phyloP scores from a whole-genome alignment of 352 stramenopile genomes.

The Globisporangium splendens region DNA sequence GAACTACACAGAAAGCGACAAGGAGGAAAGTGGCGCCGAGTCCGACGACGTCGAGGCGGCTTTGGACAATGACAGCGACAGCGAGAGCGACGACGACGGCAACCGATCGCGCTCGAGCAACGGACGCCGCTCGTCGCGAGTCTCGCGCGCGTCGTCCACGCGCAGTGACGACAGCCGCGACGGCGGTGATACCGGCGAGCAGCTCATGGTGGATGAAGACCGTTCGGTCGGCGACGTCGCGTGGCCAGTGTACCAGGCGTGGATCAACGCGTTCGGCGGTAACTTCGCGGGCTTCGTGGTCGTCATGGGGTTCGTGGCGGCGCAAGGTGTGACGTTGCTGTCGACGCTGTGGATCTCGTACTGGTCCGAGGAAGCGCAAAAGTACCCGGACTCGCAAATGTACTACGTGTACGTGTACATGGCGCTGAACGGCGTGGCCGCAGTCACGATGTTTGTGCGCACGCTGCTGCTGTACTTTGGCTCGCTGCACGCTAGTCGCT shows the following conservation, averaged over 20 bases:
- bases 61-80: constrained; percentile 19
- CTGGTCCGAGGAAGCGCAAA: constrained; percentile 81
- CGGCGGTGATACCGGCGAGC: constrained; percentile 24
- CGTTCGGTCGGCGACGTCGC: constrained; percentile 69
- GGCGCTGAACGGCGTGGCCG: constrained; percentile 57
- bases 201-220: constrained; percentile 71
- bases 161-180: constrained; percentile 44
- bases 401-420: constrained; percentile 86
- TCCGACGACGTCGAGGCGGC: constrained; percentile 12
- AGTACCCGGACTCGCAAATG: constrained; percentile 56
- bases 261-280: constrained; percentile 67
- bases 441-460: constrained; percentile 57
- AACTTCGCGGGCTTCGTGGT: constrained; percentile 41
- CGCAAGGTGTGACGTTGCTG: constrained; percentile 48
- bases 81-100: constrained; percentile 30
- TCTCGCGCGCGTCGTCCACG: constrained; percentile 51
- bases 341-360: constrained; percentile 92
- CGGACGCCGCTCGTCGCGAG: constrained; percentile 22
- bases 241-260: constrained; percentile 59
- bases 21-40: constrained; percentile 24
- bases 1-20: constrained; percentile 62
- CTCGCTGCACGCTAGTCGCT: constrained; percentile 50
- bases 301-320: constrained; percentile 46
- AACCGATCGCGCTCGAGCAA: constrained; percentile 13
- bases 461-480: constrained; percentile 58